These are phyloP conservation scores for Fusarium sp. DNA, from an alignment of 2,329 filamentous ascomycete genomes.

Conservation along the genomic window DNA sequence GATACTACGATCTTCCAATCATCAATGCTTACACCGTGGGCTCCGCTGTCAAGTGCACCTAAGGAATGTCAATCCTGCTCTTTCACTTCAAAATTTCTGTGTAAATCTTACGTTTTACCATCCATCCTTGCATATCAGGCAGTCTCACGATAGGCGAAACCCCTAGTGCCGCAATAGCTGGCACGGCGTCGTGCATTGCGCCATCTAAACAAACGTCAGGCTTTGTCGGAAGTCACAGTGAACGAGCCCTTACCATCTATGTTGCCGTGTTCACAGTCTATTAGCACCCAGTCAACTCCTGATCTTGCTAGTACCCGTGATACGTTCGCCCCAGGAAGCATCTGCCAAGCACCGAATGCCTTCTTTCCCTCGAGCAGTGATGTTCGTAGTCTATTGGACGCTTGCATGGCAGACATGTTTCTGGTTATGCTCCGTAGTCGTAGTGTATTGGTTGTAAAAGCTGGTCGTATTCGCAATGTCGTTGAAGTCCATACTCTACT, in stretches of 20 bases:
- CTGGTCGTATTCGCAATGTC: slow-evolving; percentile 30
- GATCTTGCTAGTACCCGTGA: slow-evolving; percentile 68
- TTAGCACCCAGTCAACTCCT: slow-evolving; percentile 74
- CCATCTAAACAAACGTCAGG: slow-evolving; percentile 49
- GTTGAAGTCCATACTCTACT: slow-evolving; percentile 25
- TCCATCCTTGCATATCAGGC: slow-evolving; percentile 61
- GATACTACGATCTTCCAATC: neutral
- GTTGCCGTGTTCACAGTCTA: slow-evolving; percentile 66
- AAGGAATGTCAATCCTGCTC: neutral
- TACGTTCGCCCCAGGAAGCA: slow-evolving; percentile 69
- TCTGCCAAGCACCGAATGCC: slow-evolving; percentile 71
- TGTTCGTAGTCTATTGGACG: slow-evolving; percentile 61
- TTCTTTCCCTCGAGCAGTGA: slow-evolving; percentile 61
- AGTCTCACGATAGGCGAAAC: slow-evolving; percentile 61
- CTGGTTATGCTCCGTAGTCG: slow-evolving; percentile 16
- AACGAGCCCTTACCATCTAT: slow-evolving; percentile 55
- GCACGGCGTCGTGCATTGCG: slow-evolving; percentile 65
- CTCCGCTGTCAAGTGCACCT: slow-evolving; percentile 63
- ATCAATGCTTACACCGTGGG: slow-evolving; percentile 57
- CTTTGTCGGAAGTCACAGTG: neutral
- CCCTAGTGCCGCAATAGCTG: slow-evolving; percentile 61
- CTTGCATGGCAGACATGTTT: slow-evolving; percentile 51
- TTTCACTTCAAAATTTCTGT: neutral
- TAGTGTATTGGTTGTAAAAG: slow-evolving; percentile 20
- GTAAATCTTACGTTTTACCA: slow-evolving; percentile 55